Evolutionary conservation across 805 yeast species (phyloP).

Genomic region (Saccharomycopsis sp.): DNA sequence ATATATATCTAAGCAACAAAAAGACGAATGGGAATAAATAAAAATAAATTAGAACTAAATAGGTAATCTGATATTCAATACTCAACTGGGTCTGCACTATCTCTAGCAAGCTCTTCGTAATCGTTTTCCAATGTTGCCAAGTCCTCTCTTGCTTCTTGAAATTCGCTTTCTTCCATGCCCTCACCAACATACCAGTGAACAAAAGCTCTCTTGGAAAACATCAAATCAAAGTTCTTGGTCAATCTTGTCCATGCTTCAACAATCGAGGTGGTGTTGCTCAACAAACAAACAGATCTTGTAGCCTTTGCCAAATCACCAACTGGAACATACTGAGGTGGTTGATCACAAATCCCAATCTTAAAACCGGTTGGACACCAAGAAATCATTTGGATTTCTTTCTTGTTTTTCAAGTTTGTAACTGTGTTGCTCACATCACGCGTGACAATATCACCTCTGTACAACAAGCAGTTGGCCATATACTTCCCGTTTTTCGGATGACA

Average conservation of each 20-base stretch:
- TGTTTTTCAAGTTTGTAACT: conserved; percentile 88
- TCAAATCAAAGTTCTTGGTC: conserved; percentile 91
- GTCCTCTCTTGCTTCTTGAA: conserved; percentile 97
- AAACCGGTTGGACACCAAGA: conserved; percentile 99
- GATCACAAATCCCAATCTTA: conserved; percentile 97
- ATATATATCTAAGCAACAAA: no score
- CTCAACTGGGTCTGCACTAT: conserved; percentile 69
- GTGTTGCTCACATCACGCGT: conserved; percentile 96
- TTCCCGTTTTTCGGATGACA: conserved; percentile 96
- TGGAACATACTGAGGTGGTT: conserved; percentile 88
- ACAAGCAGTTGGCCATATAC: conserved; percentile 96
- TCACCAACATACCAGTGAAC: conserved; percentile 99
- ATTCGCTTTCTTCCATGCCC: conserved; percentile 99
- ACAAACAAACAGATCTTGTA: conserved; percentile 94
- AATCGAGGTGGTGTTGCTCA: conserved; percentile 94
- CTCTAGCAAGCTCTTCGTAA: conserved; percentile 92
- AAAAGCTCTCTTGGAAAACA: conserved; percentile 98
- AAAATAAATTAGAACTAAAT: background rate
- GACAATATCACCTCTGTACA: conserved; percentile 97
- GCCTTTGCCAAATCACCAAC: conserved; percentile 87
- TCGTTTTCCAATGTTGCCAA: conserved; percentile 96
- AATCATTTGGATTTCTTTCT: conserved; percentile 92
- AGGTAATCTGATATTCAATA: conserved; percentile 45
- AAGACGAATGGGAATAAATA: background rate
- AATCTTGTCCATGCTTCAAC: conserved; percentile 99